phyloP scores from a whole-genome alignment of 139 green algal genomes.

The Dunaliella primolecta region DNA sequence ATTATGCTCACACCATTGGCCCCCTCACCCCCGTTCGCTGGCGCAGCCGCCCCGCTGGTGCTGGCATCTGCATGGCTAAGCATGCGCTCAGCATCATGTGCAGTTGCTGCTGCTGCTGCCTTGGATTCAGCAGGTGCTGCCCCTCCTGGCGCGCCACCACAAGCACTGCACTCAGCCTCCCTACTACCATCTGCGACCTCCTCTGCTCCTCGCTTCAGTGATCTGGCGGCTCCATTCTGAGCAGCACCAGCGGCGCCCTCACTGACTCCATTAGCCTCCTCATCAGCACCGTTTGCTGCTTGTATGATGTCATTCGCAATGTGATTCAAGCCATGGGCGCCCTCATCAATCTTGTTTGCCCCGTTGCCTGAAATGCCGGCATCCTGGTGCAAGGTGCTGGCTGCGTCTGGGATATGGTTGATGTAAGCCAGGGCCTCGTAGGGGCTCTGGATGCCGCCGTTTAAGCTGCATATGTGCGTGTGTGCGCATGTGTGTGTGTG shows the following conservation, averaged over 20 bases:
- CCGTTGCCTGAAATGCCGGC: neutral
- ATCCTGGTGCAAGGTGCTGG: neutral
- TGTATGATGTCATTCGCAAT: neutral
- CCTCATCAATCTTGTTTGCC: too few species aligned
- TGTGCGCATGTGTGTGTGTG: too few species aligned
- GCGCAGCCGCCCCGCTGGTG: neutral
- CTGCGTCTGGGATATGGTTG: neutral
- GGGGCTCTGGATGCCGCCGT: slow-evolving; percentile 42
- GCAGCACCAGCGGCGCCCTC: neutral
- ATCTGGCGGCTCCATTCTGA: too few species aligned
- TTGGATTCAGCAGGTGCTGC: neutral
- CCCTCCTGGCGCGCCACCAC: neutral
- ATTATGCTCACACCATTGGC: too few species aligned
- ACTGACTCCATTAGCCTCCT: neutral
- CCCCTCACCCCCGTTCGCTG: neutral
- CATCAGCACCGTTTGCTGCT: too few species aligned
- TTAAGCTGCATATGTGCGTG: slow-evolving; percentile 37
- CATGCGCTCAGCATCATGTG: neutral
- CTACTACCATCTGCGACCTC: neutral
- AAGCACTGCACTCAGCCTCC: neutral
- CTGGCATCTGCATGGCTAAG: neutral
- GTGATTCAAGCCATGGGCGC: neutral
- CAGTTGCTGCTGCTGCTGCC: neutral
- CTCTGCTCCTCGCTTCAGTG: neutral
- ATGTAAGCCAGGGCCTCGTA: slow-evolving; percentile 43